Evolutionary conservation across 2,329 filamentous ascomycete species (phyloP), one percentile per base, ranked within the genome.

Genomic region (Cadophora sp.): DNA sequence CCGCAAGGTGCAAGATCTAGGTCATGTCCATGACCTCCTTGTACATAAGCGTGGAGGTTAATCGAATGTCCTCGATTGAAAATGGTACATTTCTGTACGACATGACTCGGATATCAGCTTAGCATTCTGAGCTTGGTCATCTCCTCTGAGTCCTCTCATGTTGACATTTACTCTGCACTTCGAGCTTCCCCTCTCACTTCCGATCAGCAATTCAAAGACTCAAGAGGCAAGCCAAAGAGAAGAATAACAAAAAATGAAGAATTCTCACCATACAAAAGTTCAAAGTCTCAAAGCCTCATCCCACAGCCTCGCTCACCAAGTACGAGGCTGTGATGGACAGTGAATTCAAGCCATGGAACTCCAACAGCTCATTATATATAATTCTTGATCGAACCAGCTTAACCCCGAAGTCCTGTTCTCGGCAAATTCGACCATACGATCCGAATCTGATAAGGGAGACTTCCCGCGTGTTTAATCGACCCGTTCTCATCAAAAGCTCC

Each of bases 401-500:
- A 27, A n/a, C 14, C 20, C n/a, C 53, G 53, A 27, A 51, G 7
- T 50, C 47, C n/a, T 24, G 18, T 20, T 22, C 59, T 61, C 43
- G 43, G 47, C 43, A 41, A n/a, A 39, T 8, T 50, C 59, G 13
- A 61, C 16, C 59, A 20, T 50, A 36, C 59, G 45, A 61, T 41
- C 36, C 47, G 50, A 39, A 60, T 60, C 41, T 20, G 58, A 47
- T 30, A 60, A 45, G 6, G 9, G 27, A 16, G 7, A 22, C 22
- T n/a, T 45, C 36, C 61, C 50, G 48, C 61, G 36, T 58, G 51
- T 56, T 51, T 22, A 20, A 60, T 60, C 58, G 58, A 60, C 58
- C 58, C 22, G 58, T 60, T 30, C 24, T 45, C 16, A 14, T 6
- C 22, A 24, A 58, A 64, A 64, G 36, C 58, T 47, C 48, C 48